These are phyloP conservation scores for Penicillium verhagenii DNA, from an alignment of 495 filamentous ascomycete species.

Conservation along the genomic window DNA sequence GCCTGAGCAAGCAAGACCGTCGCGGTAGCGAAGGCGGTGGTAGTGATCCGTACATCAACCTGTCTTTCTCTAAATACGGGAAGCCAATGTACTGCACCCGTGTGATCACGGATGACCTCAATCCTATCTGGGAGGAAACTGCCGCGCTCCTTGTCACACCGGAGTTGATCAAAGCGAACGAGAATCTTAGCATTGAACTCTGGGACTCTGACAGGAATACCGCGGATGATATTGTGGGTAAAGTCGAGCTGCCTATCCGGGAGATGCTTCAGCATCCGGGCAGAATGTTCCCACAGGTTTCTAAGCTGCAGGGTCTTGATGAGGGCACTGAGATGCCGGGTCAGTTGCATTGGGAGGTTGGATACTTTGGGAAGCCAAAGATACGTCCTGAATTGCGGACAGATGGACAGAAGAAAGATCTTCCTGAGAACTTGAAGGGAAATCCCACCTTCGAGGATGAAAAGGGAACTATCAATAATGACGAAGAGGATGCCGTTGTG, in stretches of 20 bases:
- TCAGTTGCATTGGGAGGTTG: constrained; percentile 92
- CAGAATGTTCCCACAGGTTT: constrained; percentile 89
- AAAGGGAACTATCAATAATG: constrained; percentile 72
- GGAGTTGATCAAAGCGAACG: constrained; percentile 87
- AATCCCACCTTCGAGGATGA: constrained; percentile 82
- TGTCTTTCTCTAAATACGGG: constrained; percentile 80
- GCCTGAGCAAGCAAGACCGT: constrained; percentile 87
- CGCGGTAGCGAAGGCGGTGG: constrained; percentile 82
- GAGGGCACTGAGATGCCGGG: constrained; percentile 88
- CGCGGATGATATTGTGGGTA: constrained; percentile 91
- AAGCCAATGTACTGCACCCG: constrained; percentile 98
- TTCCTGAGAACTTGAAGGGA: constrained; percentile 70
- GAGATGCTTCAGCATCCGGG: constrained; percentile 93
- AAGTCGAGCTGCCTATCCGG: constrained; percentile 88
- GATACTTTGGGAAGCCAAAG: constrained; percentile 86
- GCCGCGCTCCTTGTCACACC: constrained; percentile 83
- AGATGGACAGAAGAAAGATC: constrained; percentile 75
- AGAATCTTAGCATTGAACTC: constrained; percentile 88
- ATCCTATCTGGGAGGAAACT: constrained; percentile 89
- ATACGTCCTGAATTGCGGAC: constrained; percentile 79
- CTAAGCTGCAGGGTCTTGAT: constrained; percentile 75
- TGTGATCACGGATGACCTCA: constrained; percentile 91
- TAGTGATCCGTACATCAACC: constrained; percentile 85
- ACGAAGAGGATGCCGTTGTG: constrained; percentile 76
- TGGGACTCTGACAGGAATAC: constrained; percentile 91